Evolutionary conservation across 148 eudicot genomes (phyloP), one percentile per base, ranked within the genome.

Genomic region (Rhododendron molle): DNA sequence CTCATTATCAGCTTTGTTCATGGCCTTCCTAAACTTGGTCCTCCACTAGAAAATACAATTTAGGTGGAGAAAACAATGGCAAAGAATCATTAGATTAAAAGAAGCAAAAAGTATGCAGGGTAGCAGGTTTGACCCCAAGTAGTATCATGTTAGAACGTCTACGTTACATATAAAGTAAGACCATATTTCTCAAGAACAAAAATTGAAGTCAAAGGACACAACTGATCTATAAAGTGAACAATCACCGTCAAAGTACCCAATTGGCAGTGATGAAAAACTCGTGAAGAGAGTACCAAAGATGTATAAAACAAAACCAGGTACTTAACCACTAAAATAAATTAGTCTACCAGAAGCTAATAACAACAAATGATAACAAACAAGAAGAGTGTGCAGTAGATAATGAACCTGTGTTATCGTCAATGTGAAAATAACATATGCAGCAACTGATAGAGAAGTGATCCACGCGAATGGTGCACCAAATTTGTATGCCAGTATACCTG

Each of bases 1-100:
- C 90, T 94, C 97, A 89, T 96, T 96, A 76, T 96, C 99, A 89
- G 99, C 98, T 92, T 96, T 95, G 89, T 96, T 96, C 99, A 96
- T 96, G 81, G 90, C 92, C 93, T 96, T 95, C 88, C 99, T 92
- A 80, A 96, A 95, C 92, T 94, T 95, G 46, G 99, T 96, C 88
- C 99, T 93, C 99, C 99, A 96, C 99, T 96, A 78, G 81, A 89
- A 74, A 88, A 58, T 12, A 62, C 20, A 87, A 86, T 49, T 58
- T 81, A 72, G 10, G 60, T 13, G 34, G 34, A 80, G 34, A 80
- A 18, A 49, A 65, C 28, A 85, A 32, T 69, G n/a, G 34, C 58
- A 46, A 12, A 67, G 23, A 28, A 14, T 52, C 12, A 79, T 43
- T n/a, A 78, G 77, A 65, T 78, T 36, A 36, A 50, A 23, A 60